Evolutionary conservation across 495 filamentous ascomycete genomes (phyloP).

Genomic region (Penicillium alfredii): DNA sequence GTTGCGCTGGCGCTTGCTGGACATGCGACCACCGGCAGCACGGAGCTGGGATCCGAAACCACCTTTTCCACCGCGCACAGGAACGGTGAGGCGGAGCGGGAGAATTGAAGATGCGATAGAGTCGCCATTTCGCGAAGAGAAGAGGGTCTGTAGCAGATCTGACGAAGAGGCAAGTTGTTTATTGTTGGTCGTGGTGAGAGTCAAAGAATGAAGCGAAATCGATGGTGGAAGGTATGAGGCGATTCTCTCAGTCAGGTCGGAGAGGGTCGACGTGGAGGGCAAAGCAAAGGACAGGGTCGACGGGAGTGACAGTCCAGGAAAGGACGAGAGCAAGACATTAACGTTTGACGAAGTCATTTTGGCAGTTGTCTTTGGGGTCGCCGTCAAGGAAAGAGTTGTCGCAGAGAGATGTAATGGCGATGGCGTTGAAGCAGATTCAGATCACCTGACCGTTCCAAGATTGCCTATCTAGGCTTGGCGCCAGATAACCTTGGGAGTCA

Average conservation of each 20-base stretch:
- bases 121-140: conserved; percentile 20
- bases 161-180: conserved; percentile 51
- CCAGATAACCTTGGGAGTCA: conserved; percentile 9
- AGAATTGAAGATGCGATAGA: conserved; percentile 59
- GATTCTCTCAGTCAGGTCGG: conserved; percentile 59
- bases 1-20: conserved; percentile 79
- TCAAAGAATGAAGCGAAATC: conserved; percentile 45
- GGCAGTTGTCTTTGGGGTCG: too few relatives aligned
- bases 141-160: conserved; percentile 23
- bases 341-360: conserved; percentile 46
- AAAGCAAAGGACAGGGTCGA: conserved; percentile 68
- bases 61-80: conserved; percentile 86
- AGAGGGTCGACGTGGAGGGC: conserved; percentile 56
- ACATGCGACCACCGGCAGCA: conserved; percentile 96
- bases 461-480: too few relatives aligned
- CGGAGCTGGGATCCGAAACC: conserved; percentile 96
- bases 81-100: conserved; percentile 67
- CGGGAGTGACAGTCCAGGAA: conserved; percentile 75
- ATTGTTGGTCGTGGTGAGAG: conserved; percentile 78
- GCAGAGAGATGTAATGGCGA: too few relatives aligned
- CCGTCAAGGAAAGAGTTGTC: too few relatives aligned
- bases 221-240: conserved; percentile 56
- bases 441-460: conserved; percentile 9
- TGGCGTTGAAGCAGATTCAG: too few relatives aligned
- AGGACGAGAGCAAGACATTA: conserved; percentile 78